Conservation (phyloP, 2,329 filamentous ascomycete species). For the Berkeleyomyces rouxiae region DNA sequence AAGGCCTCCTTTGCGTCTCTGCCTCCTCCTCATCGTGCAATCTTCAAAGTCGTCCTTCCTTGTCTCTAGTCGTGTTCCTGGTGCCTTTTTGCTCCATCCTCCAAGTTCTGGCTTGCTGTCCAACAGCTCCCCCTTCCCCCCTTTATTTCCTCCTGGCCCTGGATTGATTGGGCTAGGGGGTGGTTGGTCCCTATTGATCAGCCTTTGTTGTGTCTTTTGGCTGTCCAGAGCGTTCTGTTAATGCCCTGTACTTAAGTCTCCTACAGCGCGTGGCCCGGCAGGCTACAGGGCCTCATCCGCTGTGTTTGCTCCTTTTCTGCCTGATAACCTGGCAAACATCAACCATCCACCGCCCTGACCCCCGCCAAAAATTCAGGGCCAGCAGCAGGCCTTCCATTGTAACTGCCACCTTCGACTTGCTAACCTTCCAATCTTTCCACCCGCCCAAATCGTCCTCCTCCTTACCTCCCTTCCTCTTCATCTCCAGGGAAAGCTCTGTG, state of each 20-base stretch:
- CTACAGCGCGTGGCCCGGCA: neutral
- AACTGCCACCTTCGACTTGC: neutral
- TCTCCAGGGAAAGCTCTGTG: conserved; percentile 11
- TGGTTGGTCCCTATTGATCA: neutral
- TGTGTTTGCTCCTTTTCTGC: conserved; percentile 3
- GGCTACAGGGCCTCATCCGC: neutral
- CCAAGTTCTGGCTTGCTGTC: conserved; percentile 6
- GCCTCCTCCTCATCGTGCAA: neutral
- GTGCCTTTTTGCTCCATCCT: conserved; percentile 11
- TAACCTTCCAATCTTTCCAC: neutral
- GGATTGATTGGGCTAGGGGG: neutral
- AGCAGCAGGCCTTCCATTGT: neutral
- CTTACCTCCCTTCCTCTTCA: conserved; percentile 5
- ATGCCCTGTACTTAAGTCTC: neutral
- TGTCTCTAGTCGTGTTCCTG: conserved; percentile 12
- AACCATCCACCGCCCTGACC: neutral
- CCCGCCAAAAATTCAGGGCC: neutral
- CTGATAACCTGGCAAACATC: neutral
- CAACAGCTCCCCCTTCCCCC: conserved; percentile 5
- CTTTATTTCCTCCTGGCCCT: conserved; percentile 12
- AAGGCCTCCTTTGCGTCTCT: too few relatives aligned
- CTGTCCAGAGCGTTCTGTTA: neutral
- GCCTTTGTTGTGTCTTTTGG: neutral
- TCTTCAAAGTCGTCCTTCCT: conserved; percentile 3
- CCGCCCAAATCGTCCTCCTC: conserved; percentile 2